Percentiles rank a stretch among this genome's conserved stretches.
Evolutionary conservation across 1,284 basidiomycete species (phyloP).

Genomic region (Boletellus dicymbophilus): DNA sequence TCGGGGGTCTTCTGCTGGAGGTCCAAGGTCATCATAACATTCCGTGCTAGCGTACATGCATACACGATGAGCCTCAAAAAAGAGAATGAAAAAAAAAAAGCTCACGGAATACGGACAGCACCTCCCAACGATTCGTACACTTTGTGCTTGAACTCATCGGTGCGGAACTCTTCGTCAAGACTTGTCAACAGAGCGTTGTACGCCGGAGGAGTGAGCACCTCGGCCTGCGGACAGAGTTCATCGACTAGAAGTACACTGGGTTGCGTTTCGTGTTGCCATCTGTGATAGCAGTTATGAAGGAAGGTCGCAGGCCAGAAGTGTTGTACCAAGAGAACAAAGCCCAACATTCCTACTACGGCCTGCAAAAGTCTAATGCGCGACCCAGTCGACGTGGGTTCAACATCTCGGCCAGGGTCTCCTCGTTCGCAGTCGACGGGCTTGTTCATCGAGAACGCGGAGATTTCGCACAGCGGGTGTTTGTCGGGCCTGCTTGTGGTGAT

Average conservation of each 20-base stretch:
- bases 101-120: slow-evolving; percentile 47
- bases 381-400: neutral
- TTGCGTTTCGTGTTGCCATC: neutral
- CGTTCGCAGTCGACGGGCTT: slow-evolving; percentile 18
- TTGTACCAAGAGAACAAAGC: slow-evolving; percentile 8
- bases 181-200: slow-evolving; percentile 32
- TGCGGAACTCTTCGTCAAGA: slow-evolving; percentile 37
- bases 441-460: neutral
- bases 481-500: too few relatives aligned
- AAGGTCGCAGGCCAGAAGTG: slow-evolving; percentile 4
- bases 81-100: neutral
- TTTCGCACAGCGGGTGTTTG: neutral
- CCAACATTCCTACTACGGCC: slow-evolving; percentile 10
- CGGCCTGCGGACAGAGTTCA: slow-evolving; percentile 34
- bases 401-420: neutral
- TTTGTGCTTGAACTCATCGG: slow-evolving; percentile 38
- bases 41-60: slow-evolving; percentile 29
- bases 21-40: slow-evolving; percentile 42
- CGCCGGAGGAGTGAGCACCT: slow-evolving; percentile 28
- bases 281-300: neutral
- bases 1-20: slow-evolving; percentile 43
- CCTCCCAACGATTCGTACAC: slow-evolving; percentile 44
- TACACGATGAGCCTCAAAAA: neutral
- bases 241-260: slow-evolving; percentile 2
- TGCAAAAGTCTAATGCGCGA: neutral